These are phyloP conservation scores for Blastomyces emzantsi DNA, from an alignment of 2,329 filamentous ascomycete genomes.

Conservation along the genomic window DNA sequence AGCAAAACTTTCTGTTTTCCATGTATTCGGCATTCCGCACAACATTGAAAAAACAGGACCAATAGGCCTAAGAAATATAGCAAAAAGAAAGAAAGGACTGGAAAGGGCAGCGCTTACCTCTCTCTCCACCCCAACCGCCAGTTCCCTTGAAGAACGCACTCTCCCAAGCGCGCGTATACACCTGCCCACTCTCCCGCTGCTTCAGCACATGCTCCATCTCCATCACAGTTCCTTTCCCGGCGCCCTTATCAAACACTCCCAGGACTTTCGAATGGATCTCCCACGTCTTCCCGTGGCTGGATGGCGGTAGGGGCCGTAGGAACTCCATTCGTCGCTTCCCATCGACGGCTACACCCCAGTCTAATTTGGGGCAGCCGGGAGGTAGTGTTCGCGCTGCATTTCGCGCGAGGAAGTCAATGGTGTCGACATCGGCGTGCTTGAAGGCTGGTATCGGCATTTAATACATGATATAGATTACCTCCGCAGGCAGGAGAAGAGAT, in stretches of 20 bases:
- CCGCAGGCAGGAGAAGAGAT: constrained; percentile 20
- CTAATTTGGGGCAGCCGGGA: constrained; percentile 62
- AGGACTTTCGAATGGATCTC: constrained; percentile 68
- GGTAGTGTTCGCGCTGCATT: constrained; percentile 58
- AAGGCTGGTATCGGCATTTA: constrained; percentile 46
- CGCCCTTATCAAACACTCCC: constrained; percentile 73
- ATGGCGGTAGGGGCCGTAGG: constrained; percentile 62
- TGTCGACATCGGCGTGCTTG: constrained; percentile 65
- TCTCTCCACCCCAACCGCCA: constrained; percentile 74
- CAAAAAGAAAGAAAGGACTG: not conserved
- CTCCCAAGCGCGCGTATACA: constrained; percentile 59
- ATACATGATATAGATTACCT: not conserved
- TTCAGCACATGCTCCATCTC: constrained; percentile 71
- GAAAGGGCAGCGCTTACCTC: constrained; percentile 45
- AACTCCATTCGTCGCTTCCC: constrained; percentile 73
- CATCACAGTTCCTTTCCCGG: constrained; percentile 65
- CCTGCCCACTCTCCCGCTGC: constrained; percentile 57
- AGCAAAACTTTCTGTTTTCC: not conserved
- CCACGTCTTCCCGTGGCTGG: constrained; percentile 61
- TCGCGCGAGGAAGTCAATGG: constrained; percentile 72
- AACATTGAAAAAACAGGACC: too few relatives aligned
- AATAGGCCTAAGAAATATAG: too few relatives aligned
- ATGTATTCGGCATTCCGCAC: too few relatives aligned
- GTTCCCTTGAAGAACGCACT: constrained; percentile 73
- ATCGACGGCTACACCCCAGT: constrained; percentile 65